Evolutionary conservation across 306 rosid genomes (phyloP), one percentile per base, ranked within the genome.

Genomic region (Quercus gilva): DNA sequence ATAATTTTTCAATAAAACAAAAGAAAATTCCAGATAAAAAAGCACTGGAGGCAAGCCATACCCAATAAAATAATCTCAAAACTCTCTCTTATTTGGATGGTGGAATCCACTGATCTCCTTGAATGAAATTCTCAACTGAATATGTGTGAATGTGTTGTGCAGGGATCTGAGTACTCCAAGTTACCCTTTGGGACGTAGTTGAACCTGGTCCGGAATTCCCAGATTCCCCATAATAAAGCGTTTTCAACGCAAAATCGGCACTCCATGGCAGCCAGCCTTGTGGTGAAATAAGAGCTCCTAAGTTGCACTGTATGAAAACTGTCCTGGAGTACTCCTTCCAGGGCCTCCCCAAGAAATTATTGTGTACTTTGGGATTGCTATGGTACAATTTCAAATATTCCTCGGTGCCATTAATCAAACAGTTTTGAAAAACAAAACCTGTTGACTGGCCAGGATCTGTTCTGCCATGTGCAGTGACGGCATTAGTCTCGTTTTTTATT

Each of bases 321-420:
- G 94, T 88, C 76, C 99, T 90, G 0, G 97, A 89, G 70, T 81
- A 95, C 80, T 83, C 86, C 88, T 93, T 95, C 99, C 99, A 95
- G 1, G 99, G 99, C 90, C 99, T 91, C 25, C 99, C 99, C 87
- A 95, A 83, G 88, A 59, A 95, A 83, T 86, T 95, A 65, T 71
- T 90, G 83, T 95, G 98, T 61, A 86, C 96, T 19, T 71, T 3
- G 13, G 98, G 98, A 1, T 95, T 93, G 85, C 80, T 85, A 17
- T 53, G 43, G 29, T 85, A 95, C 85, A 89, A 70, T 6, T 61
- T 69, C 93, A 93, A 79, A 83, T 91, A 95, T 19, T 91, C 93
- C 52, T 85, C 83, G 0, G 98, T 95, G 20, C 98, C 99, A 55
- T 88, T 93, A 13, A 95, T 75, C 79, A 79, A 37, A 59, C 96